Evolutionary conservation across 495 filamentous ascomycete genomes (phyloP), one percentile per base, ranked within the genome.

Genomic region (Talaromyces borbonicus): DNA sequence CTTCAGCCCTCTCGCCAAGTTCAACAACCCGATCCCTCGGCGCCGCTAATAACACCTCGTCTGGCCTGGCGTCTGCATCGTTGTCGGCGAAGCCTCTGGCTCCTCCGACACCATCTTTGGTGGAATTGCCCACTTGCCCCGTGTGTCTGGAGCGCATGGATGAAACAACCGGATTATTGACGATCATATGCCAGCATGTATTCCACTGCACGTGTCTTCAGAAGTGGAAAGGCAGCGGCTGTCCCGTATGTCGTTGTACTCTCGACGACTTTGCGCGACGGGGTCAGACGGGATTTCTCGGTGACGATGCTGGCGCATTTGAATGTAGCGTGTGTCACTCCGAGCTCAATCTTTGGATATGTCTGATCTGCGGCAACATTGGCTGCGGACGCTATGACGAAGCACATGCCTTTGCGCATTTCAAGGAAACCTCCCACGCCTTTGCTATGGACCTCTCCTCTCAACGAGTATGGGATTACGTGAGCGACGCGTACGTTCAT

Each of bases 91-190:
- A 87, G 59, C 92, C 92, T 0, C 78, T 90, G 14, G 87, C 92
- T 1, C 92, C 92, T 16, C 93, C 90, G 8, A 96, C 92, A 2
- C 88, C 90, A 1, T 78, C 85, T 14, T 73, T 97, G 8, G 70
- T 95, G 48, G 92, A 98, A 63, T 72, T 98, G 1, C 92, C 92
- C 4, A 98, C 93, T 2, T 98, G 92, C 51, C 87, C 93, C 1
- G 93, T 98, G 11, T 98, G 92, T 52, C 75, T 98, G 9, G 92
- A 98, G 64, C 83, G 92, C 26, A 98, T 98, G 92, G 92, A 98
- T 53, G 90, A 98, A 54, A 95, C 90, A 5, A 89, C 87, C 0
- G 92, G 92, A 4, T 69, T 98, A 3, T 77, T 97, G 53, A 98
- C 92, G 1, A 97, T 97, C 27, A 80, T 90, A 50, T 98, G 92